Evolutionary conservation across 768 basidiomycete genomes (phyloP).

Genomic region (Tulasnella sp.): DNA sequence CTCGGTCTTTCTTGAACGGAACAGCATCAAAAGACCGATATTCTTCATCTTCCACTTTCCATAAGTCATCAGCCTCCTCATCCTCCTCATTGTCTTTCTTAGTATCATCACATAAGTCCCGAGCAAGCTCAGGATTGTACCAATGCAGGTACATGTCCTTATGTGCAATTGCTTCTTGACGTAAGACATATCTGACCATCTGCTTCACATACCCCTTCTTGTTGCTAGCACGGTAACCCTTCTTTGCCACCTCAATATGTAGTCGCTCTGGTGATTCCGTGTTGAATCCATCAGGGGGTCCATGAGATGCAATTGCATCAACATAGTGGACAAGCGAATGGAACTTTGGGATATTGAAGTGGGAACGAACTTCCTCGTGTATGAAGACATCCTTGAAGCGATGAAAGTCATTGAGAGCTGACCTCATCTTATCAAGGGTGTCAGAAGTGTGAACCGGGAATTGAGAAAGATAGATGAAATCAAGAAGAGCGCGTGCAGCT

Average conservation of each 20-base stretch:
- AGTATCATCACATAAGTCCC: neutral
- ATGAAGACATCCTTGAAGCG: slow-evolving; percentile 29
- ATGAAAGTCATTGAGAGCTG: slow-evolving; percentile 28
- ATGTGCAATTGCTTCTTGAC: slow-evolving; percentile 26
- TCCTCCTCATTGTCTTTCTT: too few species aligned
- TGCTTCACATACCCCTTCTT: too few species aligned
- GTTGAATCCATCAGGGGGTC: slow-evolving; percentile 30
- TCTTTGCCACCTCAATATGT: slow-evolving; percentile 21
- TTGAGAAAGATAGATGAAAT: slow-evolving; percentile 9
- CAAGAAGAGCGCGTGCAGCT: slow-evolving; percentile 16
- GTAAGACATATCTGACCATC: too few species aligned
- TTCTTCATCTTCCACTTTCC: neutral
- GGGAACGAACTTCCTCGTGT: slow-evolving; percentile 24
- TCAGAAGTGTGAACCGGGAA: neutral
- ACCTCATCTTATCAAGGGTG: slow-evolving; percentile 8
- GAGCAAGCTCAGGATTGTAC: neutral
- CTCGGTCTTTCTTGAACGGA: too few species aligned
- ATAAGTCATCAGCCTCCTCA: too few species aligned
- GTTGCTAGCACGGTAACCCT: too few species aligned
- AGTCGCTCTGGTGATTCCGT: slow-evolving; percentile 29
- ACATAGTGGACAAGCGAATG: slow-evolving; percentile 30
- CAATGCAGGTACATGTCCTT: slow-evolving; percentile 25
- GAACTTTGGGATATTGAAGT: slow-evolving; percentile 35
- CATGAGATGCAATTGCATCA: slow-evolving; percentile 23
- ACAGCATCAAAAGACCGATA: neutral